Conservation (phyloP, 768 basidiomycete genomes). For the Suillus sp. region DNA sequence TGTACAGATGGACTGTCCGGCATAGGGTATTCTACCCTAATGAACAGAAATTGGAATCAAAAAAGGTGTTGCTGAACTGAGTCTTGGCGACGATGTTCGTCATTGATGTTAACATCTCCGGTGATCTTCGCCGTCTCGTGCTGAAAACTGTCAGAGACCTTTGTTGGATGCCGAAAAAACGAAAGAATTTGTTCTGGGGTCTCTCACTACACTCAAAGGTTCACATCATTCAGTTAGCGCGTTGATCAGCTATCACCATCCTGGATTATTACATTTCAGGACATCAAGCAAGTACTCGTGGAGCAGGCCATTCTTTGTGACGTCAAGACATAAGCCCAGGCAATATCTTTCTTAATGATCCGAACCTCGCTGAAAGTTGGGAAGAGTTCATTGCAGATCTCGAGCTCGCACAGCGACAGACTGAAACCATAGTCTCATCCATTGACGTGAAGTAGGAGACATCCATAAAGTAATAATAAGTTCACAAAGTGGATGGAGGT, state of each 20-base stretch:
- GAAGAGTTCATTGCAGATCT: not conserved
- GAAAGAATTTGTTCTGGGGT: not conserved
- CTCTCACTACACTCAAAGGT: not conserved
- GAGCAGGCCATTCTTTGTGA: constrained; percentile 5
- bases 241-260: not conserved
- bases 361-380: not conserved
- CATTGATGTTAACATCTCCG: not conserved
- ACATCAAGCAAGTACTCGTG: constrained; percentile 4
- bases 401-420: not conserved
- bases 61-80: no score
- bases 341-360: constrained; percentile 3
- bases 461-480: no score
- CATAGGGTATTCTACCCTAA: no score
- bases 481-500: no score
- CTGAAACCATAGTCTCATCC: no score
- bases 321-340: constrained; percentile 9
- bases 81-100: no score
- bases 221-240: not conserved
- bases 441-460: no score
- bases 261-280: not conserved
- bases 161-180: constrained; percentile 18
- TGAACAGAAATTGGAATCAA: no score
- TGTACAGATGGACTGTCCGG: no score
- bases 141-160: constrained; percentile 21
- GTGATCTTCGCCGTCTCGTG: constrained; percentile 18